Percentiles rank a stretch among this genome's conserved stretches.
Evolutionary conservation across 2,329 filamentous ascomycete genomes (phyloP).

Genomic region (Amauroascus niger): DNA sequence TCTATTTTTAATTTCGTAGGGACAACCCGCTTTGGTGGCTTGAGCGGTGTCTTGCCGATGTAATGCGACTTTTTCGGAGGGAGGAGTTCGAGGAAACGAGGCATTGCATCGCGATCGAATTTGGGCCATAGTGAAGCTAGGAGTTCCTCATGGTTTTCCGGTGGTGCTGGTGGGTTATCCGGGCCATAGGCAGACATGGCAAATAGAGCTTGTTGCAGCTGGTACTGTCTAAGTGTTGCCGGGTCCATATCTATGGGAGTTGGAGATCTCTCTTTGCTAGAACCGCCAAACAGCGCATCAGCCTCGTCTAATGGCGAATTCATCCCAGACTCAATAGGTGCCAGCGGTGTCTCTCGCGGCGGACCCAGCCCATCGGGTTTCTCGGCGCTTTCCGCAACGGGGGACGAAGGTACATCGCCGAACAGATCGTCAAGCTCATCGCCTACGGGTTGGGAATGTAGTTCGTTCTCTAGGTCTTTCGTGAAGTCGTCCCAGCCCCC

Average conservation of each 20-base stretch:
- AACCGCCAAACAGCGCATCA: slow-evolving; percentile 13
- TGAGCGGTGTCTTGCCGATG: slow-evolving; percentile 66
- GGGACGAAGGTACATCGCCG: slow-evolving; percentile 36
- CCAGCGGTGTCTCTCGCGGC: background rate
- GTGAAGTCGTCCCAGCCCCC: slow-evolving; percentile 9
- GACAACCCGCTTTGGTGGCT: slow-evolving; percentile 69
- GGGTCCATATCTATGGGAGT: slow-evolving; percentile 35
- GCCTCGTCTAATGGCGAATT: slow-evolving; percentile 2
- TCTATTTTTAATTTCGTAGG: slow-evolving; percentile 85
- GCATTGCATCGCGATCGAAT: slow-evolving; percentile 64
- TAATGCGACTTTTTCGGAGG: slow-evolving; percentile 70
- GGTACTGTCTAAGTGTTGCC: slow-evolving; percentile 35
- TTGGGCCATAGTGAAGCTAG: slow-evolving; percentile 71
- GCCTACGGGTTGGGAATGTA: slow-evolving; percentile 16
- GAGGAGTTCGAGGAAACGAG: slow-evolving; percentile 73
- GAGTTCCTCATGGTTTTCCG: slow-evolving; percentile 63
- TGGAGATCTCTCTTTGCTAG: slow-evolving; percentile 24
- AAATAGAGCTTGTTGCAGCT: slow-evolving; percentile 40
- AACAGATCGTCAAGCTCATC: slow-evolving; percentile 43
- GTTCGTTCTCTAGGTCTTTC: slow-evolving; percentile 1
- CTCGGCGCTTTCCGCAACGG: slow-evolving; percentile 25
- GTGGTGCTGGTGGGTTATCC: slow-evolving; percentile 57
- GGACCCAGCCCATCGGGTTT: slow-evolving; percentile 13
- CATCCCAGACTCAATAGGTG: background rate
- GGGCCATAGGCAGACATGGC: slow-evolving; percentile 39